Conservation (phyloP, 2,329 filamentous ascomycete genomes). For the Colletotrichum chrysophilum region DNA sequence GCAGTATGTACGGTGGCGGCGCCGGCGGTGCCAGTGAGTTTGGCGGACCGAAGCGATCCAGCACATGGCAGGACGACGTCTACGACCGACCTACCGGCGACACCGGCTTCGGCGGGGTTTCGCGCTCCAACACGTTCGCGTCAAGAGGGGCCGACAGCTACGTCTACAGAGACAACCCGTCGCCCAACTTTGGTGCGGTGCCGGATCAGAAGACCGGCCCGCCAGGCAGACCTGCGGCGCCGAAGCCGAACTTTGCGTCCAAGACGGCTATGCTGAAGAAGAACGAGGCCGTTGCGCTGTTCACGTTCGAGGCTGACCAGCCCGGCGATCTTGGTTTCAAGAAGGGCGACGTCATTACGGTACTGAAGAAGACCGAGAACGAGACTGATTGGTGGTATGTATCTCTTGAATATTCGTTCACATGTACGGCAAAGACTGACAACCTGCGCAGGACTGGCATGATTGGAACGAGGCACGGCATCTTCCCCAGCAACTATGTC, state of each 20-base stretch:
- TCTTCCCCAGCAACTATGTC: conserved; percentile 87
- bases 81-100: conserved; percentile 64
- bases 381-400: conserved; percentile 93
- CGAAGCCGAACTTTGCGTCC: conserved; percentile 82
- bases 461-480: conserved; percentile 83
- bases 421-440: not conserved
- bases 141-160: conserved; percentile 55
- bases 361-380: conserved; percentile 92
- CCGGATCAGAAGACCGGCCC: conserved; percentile 51
- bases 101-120: conserved; percentile 36
- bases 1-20: conserved; percentile 35
- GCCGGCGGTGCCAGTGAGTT: conserved; percentile 52
- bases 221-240: conserved; percentile 81
- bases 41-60: conserved; percentile 64
- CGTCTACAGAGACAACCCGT: conserved; percentile 54
- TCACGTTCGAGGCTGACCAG: conserved; percentile 93
- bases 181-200: conserved; percentile 14
- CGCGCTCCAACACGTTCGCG: conserved; percentile 58
- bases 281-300: conserved; percentile 90
- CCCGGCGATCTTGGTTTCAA: conserved; percentile 85
- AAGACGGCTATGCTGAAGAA: conserved; percentile 62
- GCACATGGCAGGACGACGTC: conserved; percentile 77
- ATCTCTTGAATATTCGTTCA: fast-evolving
- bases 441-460: conserved; percentile 74
- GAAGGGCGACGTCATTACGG: conserved; percentile 95